These are phyloP conservation scores for Penicillium sp. DNA, from an alignment of 2,329 filamentous ascomycete species.

Conservation along the genomic window DNA sequence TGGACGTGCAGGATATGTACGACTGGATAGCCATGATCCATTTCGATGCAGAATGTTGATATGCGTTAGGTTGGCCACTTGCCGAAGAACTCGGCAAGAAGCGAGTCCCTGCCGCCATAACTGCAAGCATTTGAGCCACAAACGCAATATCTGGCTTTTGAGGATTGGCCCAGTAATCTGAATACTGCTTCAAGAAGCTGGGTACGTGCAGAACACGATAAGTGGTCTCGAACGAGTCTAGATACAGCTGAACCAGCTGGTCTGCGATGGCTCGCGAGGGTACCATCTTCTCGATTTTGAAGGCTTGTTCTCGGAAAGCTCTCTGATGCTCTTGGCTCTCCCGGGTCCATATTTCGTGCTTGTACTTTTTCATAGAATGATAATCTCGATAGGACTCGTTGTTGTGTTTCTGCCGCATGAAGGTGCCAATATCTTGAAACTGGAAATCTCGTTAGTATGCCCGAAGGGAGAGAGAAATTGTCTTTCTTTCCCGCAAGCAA, in stretches of 20 bases:
- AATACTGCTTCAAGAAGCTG: slow-evolving; percentile 52
- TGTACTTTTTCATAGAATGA: slow-evolving; percentile 25
- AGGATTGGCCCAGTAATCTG: slow-evolving; percentile 47
- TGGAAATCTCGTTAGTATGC: slow-evolving; percentile 9
- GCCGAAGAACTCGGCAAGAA: slow-evolving; percentile 22
- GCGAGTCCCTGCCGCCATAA: slow-evolving; percentile 43
- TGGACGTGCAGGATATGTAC: slow-evolving; percentile 29
- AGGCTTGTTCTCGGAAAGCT: slow-evolving; percentile 26
- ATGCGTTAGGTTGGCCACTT: slow-evolving; percentile 17
- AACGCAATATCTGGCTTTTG: slow-evolving; percentile 42
- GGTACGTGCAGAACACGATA: slow-evolving; percentile 55
- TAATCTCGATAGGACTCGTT: slow-evolving; percentile 19
- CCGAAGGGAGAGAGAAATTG: background rate
- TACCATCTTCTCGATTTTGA: slow-evolving; percentile 34
- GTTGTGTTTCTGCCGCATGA: slow-evolving; percentile 19
- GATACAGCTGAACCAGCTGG: slow-evolving; percentile 48
- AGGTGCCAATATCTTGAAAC: slow-evolving; percentile 26
- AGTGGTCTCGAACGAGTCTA: slow-evolving; percentile 53
- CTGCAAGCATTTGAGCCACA: slow-evolving; percentile 37
- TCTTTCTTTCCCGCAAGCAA: too few relatives aligned
- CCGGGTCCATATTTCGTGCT: slow-evolving; percentile 23
- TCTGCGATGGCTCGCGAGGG: slow-evolving; percentile 45
- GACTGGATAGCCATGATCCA: slow-evolving; percentile 34
- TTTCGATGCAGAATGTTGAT: slow-evolving; percentile 46
- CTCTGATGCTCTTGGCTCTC: slow-evolving; percentile 26